These are phyloP conservation scores for Dendrobium officinale DNA, from an alignment of 106 monocot species.

Conservation along the genomic window DNA sequence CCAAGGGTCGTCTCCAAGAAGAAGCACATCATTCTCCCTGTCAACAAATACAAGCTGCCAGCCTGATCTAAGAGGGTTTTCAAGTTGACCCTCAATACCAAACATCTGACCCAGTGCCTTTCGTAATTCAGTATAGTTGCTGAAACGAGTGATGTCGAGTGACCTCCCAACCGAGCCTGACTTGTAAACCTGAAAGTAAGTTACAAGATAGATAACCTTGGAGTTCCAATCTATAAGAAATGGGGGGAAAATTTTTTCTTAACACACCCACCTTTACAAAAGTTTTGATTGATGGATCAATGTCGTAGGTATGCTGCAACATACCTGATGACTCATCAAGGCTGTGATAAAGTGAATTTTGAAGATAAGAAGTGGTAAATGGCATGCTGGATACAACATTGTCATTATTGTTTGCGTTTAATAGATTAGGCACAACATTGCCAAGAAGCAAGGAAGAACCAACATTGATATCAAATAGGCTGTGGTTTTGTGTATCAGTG, in stretches of 20 bases:
- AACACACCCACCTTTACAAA: slow-evolving; percentile 81
- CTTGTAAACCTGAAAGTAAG: slow-evolving; percentile 67
- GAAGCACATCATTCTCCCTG: slow-evolving; percentile 99
- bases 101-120: slow-evolving; percentile 95
- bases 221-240: neutral
- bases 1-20: slow-evolving; percentile 99
- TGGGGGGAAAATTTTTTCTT: neutral
- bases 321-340: slow-evolving; percentile 72
- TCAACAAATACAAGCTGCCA: slow-evolving; percentile 99
- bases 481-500: slow-evolving; percentile 50
- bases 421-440: slow-evolving; percentile 42
- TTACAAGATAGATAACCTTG: neutral
- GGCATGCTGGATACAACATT: slow-evolving; percentile 34
- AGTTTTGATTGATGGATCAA: slow-evolving; percentile 46
- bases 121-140: slow-evolving; percentile 84
- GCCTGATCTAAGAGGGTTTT: slow-evolving; percentile 99
- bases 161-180: slow-evolving; percentile 92
- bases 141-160: slow-evolving; percentile 90
- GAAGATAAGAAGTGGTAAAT: slow-evolving; percentile 45
- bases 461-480: slow-evolving; percentile 70
- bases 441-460: slow-evolving; percentile 65
- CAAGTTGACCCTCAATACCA: slow-evolving; percentile 96
- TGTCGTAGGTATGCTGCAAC: slow-evolving; percentile 52
- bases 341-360: slow-evolving; percentile 66
- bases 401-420: slow-evolving; percentile 25